Percentiles rank a stretch among this genome's conserved stretches.
Evolutionary conservation across 2,329 filamentous ascomycete species (phyloP).

Genomic region (Cordyceps sp.): DNA sequence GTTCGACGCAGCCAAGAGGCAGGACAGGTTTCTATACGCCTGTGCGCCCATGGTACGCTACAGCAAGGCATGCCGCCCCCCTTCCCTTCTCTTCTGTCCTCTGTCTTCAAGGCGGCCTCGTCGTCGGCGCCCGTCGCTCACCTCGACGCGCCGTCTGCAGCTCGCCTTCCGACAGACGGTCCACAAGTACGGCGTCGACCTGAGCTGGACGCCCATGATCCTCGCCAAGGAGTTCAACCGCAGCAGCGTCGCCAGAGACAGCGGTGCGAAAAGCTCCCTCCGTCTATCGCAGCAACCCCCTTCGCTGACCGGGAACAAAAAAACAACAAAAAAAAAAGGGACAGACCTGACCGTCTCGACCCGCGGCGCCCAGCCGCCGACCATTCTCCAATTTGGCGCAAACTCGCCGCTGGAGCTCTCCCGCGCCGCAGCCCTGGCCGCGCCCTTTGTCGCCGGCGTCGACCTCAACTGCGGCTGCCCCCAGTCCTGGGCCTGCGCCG

Average conservation of each 20-base stretch:
- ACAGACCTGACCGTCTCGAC: conserved; percentile 46
- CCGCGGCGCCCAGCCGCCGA: conserved; percentile 31
- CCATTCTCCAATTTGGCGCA: conserved; percentile 52
- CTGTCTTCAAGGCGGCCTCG: too few relatives aligned
- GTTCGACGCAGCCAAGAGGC: conserved; percentile 35
- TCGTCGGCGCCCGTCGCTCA: conserved; percentile 2
- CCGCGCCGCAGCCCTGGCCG: conserved; percentile 43
- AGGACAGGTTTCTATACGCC: conserved; percentile 37
- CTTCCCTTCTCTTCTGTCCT: neutral
- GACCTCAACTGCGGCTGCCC: conserved; percentile 61
- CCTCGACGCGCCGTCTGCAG: conserved; percentile 17
- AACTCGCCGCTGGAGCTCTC: conserved; percentile 44
- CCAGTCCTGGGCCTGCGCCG: conserved; percentile 55
- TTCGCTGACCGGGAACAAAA: too few relatives aligned
- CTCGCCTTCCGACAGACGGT: conserved; percentile 55
- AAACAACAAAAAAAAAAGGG: neutral
- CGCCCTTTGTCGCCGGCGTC: conserved; percentile 45
- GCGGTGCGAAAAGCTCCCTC: too few relatives aligned
- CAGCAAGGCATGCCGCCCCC: conserved; percentile 30
- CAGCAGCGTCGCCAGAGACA: conserved; percentile 39
- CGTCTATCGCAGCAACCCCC: too few relatives aligned
- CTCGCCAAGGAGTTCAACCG: conserved; percentile 54
- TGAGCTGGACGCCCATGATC: conserved; percentile 60
- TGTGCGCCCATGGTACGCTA: conserved; percentile 55
- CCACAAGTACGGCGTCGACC: conserved; percentile 44